Evolutionary conservation across 768 basidiomycete genomes (phyloP).

Genomic region (Lactifluus echinatus): DNA sequence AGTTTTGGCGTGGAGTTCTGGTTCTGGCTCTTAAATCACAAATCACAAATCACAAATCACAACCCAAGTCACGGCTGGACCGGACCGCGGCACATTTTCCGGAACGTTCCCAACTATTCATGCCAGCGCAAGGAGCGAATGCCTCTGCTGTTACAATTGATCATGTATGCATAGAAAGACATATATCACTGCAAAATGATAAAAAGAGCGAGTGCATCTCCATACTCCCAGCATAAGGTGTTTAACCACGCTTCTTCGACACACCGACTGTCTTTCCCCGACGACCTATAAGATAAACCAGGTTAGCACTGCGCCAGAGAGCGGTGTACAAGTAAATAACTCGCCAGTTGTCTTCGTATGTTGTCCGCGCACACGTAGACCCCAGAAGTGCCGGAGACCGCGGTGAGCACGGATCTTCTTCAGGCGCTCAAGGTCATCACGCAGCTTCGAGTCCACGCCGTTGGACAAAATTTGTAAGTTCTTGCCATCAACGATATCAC

Average conservation of each 20-base stretch:
- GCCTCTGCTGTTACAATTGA: background rate
- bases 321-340: slow-evolving; percentile 19
- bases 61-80: background rate
- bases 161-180: background rate
- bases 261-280: slow-evolving; percentile 96
- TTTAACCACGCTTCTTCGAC: slow-evolving; percentile 76
- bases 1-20: no score
- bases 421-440: slow-evolving; percentile 95
- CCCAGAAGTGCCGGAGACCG: slow-evolving; percentile 89
- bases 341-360: slow-evolving; percentile 98
- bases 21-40: no score
- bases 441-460: slow-evolving; percentile 93
- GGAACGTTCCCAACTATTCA: no score
- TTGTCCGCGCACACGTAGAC: slow-evolving; percentile 92
- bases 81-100: background rate
- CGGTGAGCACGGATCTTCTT: slow-evolving; percentile 99
- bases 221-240: background rate
- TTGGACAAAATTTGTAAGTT: slow-evolving; percentile 94
- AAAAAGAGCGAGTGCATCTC: background rate
- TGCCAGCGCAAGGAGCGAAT: background rate
- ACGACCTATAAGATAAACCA: slow-evolving; percentile 47
- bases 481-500: slow-evolving; percentile 96
- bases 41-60: no score
- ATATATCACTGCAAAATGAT: background rate
- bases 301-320: background rate